A percentile compares a stretch with the other conserved stretches of the same genome.
Evolutionary conservation across 345 rosid species (phyloP).

Genomic region (Bretschneidera sinensis): DNA sequence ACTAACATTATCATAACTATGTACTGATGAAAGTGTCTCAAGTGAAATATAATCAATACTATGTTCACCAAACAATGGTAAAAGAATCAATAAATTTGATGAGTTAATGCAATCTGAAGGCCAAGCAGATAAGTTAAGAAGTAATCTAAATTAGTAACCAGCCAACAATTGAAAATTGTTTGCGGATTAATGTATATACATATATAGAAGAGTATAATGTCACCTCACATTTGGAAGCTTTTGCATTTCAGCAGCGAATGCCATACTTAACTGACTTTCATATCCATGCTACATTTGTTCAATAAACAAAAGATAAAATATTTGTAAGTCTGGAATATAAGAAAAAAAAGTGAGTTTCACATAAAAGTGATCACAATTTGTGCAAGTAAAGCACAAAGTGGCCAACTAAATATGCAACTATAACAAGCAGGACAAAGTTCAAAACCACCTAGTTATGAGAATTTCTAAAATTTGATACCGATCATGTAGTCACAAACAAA

Average conservation of each 20-base stretch:
- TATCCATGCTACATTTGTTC: slow-evolving; percentile 62
- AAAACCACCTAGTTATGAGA: background rate
- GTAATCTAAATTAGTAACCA: slow-evolving; percentile 1
- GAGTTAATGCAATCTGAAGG: background rate
- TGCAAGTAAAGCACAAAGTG: background rate
- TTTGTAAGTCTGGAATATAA: background rate
- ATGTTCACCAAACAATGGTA: too few species aligned
- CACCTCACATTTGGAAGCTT: slow-evolving; percentile 90
- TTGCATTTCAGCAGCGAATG: slow-evolving; percentile 74
- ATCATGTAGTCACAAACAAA: background rate
- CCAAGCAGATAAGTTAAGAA: background rate
- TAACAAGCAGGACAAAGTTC: background rate
- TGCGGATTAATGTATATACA: slow-evolving; percentile 1
- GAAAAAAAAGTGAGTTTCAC: background rate
- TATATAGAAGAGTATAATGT: slow-evolving; percentile 23
- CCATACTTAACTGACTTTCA: slow-evolving; percentile 78
- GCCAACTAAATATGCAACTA: background rate
- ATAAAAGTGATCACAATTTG: background rate
- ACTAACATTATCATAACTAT: too few species aligned
- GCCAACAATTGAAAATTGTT: background rate
- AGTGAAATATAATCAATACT: too few species aligned
- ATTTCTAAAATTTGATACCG: background rate
- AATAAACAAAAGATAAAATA: slow-evolving; percentile 10
- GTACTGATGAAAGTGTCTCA: too few species aligned
- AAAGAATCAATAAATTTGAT: too few species aligned